These are phyloP conservation scores for Limnanthes douglasii DNA, from an alignment of 345 rosid species.

Conservation along the genomic window DNA sequence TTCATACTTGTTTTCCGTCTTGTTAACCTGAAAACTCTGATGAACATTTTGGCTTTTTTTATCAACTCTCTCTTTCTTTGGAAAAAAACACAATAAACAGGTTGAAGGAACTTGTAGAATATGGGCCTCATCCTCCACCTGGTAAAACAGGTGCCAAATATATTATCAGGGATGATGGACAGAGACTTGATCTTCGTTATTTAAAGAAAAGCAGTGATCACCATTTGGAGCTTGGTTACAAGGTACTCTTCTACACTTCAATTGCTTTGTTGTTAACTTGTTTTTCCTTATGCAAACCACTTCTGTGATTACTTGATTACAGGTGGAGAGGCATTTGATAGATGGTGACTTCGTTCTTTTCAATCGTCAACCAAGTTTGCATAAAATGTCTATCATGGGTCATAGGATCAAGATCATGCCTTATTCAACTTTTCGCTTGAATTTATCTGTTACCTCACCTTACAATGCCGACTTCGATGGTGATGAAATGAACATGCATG, in stretches of 20 bases:
- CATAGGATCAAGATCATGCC: slow-evolving; percentile 97
- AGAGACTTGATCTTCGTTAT: slow-evolving; percentile 94
- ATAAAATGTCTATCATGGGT: slow-evolving; percentile 98
- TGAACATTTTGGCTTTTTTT: not conserved
- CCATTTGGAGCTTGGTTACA: slow-evolving; percentile 96
- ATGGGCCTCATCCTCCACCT: slow-evolving; percentile 98
- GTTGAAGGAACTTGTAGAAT: slow-evolving; percentile 87
- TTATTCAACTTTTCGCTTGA: slow-evolving; percentile 85
- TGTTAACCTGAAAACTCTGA: too few relatives aligned
- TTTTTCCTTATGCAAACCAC: slow-evolving; percentile 2
- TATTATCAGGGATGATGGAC: slow-evolving; percentile 96
- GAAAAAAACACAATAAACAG: slow-evolving; percentile 17
- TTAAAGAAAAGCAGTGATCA: slow-evolving; percentile 98
- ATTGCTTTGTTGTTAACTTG: not conserved
- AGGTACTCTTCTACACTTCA: slow-evolving; percentile 14
- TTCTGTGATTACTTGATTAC: slow-evolving; percentile 12
- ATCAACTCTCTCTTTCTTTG: not conserved
- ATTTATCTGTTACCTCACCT: slow-evolving; percentile 91
- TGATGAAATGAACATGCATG: slow-evolving; percentile 99
- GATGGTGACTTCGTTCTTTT: slow-evolving; percentile 94
- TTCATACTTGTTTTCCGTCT: slow-evolving; percentile 8
- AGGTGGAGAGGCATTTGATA: slow-evolving; percentile 92
- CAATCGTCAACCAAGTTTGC: slow-evolving; percentile 97
- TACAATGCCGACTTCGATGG: slow-evolving; percentile 99
- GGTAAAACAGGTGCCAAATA: slow-evolving; percentile 97